Percentiles rank a stretch among this genome's conserved stretches.
Evolutionary conservation across 2,329 filamentous ascomycete species (phyloP).

Genomic region (Cadophora luteo-olivacea): DNA sequence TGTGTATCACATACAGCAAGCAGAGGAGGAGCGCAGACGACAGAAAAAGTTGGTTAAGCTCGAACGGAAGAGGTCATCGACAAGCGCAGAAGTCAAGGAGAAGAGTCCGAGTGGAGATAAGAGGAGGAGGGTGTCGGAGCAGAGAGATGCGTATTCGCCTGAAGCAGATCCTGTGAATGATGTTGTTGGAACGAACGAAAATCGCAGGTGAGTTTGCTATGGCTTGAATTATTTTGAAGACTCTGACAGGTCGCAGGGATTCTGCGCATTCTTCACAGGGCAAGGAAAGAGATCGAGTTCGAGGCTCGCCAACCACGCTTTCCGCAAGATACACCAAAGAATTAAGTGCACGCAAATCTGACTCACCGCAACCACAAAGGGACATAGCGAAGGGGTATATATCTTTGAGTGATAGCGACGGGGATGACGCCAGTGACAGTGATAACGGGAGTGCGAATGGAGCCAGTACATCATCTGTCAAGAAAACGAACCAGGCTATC

Average conservation of each 20-base stretch:
- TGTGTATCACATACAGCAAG: slow-evolving; percentile 53
- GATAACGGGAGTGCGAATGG: slow-evolving; percentile 14
- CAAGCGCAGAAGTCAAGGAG: slow-evolving; percentile 36
- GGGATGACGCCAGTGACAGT: slow-evolving; percentile 19
- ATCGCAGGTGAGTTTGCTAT: slow-evolving; percentile 25
- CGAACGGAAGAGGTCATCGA: slow-evolving; percentile 40
- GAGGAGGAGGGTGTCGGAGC: slow-evolving; percentile 35
- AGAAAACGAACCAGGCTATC: slow-evolving; percentile 19
- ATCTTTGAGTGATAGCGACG: slow-evolving; percentile 38
- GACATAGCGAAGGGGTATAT: slow-evolving; percentile 32
- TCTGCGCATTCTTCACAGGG: slow-evolving; percentile 35
- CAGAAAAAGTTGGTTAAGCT: slow-evolving; percentile 40
- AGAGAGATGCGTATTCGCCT: slow-evolving; percentile 29
- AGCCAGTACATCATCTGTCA: slow-evolving; percentile 5
- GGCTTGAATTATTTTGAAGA: background rate
- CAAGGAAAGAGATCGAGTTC: slow-evolving; percentile 26
- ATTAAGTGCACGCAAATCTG: slow-evolving; percentile 26
- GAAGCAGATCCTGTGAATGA: slow-evolving; percentile 28
- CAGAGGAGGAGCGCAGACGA: slow-evolving; percentile 48
- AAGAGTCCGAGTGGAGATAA: slow-evolving; percentile 36
- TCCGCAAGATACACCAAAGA: slow-evolving; percentile 33
- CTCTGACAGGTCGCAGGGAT: slow-evolving; percentile 27
- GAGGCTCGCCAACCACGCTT: slow-evolving; percentile 29
- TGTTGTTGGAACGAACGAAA: slow-evolving; percentile 12
- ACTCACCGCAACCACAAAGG: slow-evolving; percentile 14